Evolutionary conservation across 768 basidiomycete genomes (phyloP), one percentile per base, ranked within the genome.

Genomic region (Trametes villosa): DNA sequence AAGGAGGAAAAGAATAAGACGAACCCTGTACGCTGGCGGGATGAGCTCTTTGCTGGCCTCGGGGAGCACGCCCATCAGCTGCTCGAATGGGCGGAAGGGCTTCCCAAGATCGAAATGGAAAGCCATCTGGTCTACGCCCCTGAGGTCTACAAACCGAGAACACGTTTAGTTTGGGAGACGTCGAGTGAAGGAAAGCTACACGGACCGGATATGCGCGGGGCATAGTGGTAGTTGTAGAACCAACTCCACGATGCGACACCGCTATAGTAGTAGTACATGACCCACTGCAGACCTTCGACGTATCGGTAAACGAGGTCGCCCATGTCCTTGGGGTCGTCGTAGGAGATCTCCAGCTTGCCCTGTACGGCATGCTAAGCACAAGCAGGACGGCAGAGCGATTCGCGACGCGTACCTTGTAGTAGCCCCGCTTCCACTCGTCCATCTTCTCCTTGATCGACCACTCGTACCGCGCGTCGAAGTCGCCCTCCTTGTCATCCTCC

Each of bases 141-240:
- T 74, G 31, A 89, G 65, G 74, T 92, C 81, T 91, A 73, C 79
- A 65, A 71, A 38, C 12, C 22, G 9, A 20, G 17, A 20, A 52
- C n/a, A 29, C 24, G 33, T 30, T 29, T 38, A 60, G 54, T 33
- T 72, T 18, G 79, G 65, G 18, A 22, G 1, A 70, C 17, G 22
- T 45, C 20, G 22, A 53, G 22, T 26, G 22, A 47, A 27, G 13
- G 2, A 5, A 20, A 3, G 9, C 15, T 6, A 13, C 17, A 70
- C 81, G 53, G 67, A 96, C 96, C 96, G 20, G 94, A 94, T 56
- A 98, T 98, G 29, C 95, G 86, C 22, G 97, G 97, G 0, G 97
- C 91, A 72, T 96, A 99, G 71, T 99, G 96, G 72, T 98, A 98
- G 73, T 96, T 79, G 76, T 98, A 98, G 78, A 96, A 99, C 97